Evolutionary conservation across 345 rosid genomes (phyloP).

Genomic region (Salix exigua): DNA sequence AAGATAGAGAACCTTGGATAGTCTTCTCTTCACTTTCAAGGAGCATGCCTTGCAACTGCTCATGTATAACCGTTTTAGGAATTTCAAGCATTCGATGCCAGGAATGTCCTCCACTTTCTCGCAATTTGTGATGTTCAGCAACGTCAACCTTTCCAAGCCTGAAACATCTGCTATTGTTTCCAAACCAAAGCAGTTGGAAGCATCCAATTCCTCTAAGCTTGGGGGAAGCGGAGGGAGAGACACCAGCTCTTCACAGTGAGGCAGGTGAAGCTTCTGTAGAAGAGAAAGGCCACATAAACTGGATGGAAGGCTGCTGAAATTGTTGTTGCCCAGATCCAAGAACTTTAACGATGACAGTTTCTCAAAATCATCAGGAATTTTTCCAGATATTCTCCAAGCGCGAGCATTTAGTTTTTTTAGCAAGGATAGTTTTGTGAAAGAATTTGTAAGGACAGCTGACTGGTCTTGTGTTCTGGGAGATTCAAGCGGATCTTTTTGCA

Average conservation of each 20-base stretch:
- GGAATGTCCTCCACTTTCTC: conserved; percentile 39
- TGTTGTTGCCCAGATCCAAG: conserved; percentile 35
- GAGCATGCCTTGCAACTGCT: conserved; percentile 36
- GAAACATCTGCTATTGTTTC: conserved; percentile 33
- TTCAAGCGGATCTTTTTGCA: conserved; percentile 32
- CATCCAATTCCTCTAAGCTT: conserved; percentile 32
- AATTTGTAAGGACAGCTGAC: conserved; percentile 20
- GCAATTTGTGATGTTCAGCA: conserved; percentile 41
- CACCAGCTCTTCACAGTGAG: conserved; percentile 33
- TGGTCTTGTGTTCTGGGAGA: background rate
- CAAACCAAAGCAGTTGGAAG: conserved; percentile 38
- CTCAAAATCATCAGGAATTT: conserved; percentile 48
- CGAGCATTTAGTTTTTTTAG: conserved; percentile 43
- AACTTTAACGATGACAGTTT: conserved; percentile 34
- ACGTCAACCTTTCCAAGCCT: conserved; percentile 19
- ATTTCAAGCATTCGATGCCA: conserved; percentile 40
- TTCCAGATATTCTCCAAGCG: conserved; percentile 40
- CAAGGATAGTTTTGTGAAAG: conserved; percentile 37
- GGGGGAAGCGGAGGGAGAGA: conserved; percentile 50
- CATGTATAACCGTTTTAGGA: conserved; percentile 38
- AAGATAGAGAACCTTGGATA: conserved; percentile 37
- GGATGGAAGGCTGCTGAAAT: conserved; percentile 43
- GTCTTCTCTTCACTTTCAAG: conserved; percentile 29
- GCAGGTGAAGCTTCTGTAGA: conserved; percentile 33
- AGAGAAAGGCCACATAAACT: conserved; percentile 41